phyloP scores from a whole-genome alignment of 495 filamentous ascomycete species.

The Chaetomidium leptoderma region DNA sequence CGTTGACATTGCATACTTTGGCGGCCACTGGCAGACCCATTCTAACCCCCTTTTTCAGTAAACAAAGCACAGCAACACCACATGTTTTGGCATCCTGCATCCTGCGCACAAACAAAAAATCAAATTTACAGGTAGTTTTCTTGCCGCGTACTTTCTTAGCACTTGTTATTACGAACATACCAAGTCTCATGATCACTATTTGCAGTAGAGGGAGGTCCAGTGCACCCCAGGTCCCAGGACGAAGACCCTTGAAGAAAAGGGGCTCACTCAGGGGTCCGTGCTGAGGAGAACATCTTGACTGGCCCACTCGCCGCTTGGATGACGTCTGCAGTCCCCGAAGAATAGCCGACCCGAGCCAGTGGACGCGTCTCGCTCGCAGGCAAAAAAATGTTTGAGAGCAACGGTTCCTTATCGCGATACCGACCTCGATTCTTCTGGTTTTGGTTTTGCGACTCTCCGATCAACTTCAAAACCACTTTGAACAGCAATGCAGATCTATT shows the following conservation, averaged over 20 bases:
- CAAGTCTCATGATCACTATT: too few relatives aligned
- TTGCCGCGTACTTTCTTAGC: too few relatives aligned
- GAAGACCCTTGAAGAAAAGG: too few relatives aligned
- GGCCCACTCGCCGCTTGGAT: background rate
- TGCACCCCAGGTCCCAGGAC: too few relatives aligned
- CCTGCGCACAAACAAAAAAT: too few relatives aligned
- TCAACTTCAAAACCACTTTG: background rate
- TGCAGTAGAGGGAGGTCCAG: too few relatives aligned
- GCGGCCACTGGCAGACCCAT: too few relatives aligned
- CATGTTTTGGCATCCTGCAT: background rate
- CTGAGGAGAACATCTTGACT: background rate
- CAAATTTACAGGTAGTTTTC: too few relatives aligned
- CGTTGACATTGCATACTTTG: background rate
- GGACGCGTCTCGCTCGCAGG: conserved; percentile 12
- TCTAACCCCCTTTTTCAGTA: background rate
- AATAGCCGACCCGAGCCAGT: conserved; percentile 17
- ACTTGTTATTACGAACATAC: too few relatives aligned
- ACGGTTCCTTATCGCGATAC: conserved; percentile 21
- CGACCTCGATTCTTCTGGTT: background rate
- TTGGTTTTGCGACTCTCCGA: conserved; percentile 2
- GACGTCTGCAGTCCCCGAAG: conserved; percentile 7
- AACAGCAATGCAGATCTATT: background rate
- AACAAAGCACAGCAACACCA: background rate
- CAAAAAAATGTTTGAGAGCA: conserved; percentile 19
- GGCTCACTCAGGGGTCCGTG: background rate